Evolutionary conservation across 306 rosid genomes (phyloP), one percentile per base, ranked within the genome.

Genomic region (Pyrus pyrifolia): DNA sequence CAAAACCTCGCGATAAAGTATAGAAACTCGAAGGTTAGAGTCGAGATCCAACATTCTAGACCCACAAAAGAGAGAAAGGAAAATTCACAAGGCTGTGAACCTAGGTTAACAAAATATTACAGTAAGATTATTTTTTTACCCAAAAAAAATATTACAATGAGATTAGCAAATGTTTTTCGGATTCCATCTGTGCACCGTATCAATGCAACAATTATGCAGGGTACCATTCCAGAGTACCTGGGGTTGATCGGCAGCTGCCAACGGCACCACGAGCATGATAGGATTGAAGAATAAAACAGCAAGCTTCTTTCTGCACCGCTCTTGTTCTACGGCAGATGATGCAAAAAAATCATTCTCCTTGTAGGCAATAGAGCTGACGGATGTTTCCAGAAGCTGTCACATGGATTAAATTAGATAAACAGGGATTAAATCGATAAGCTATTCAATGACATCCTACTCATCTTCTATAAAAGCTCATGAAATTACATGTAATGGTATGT

Each of bases 281-380:
- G 66, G 81, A 80, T 78, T 82, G 79, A 79, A 79, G 82, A 78
- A 82, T 55, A 76, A 85, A 84, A 49, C 70, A 82, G 81, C 75
- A 84, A 79, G 65, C 71, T 70, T 78, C 76, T 80, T 89, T 81
- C 85, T 73, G 85, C 84, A 85, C 88, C 86, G 70, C 81, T 68
- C 78, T 66, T 78, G 78, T 46, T 79, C 80, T 70, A 68, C 35
- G 44, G 40, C 81, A 67, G 38, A 33, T 67, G 68, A 22, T 45
- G 40, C 77, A 80, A 58, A 49, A 40, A 84, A n/a, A 84, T 96
- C 66, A 96, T 80, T 96, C 99, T 30, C 99, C 93, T 86, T 92
- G 99, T 51, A 92, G 86, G 82, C 93, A 96, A 86, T 96, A 96
- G 80, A 96, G 99, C 85, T 96, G 99, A 49, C 99, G 99, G 71